A percentile compares a stretch with the other conserved stretches of the same genome.
phyloP scores from a whole-genome alignment of 2,329 filamentous ascomycete species.

The Botrytis pseudocinerea region DNA sequence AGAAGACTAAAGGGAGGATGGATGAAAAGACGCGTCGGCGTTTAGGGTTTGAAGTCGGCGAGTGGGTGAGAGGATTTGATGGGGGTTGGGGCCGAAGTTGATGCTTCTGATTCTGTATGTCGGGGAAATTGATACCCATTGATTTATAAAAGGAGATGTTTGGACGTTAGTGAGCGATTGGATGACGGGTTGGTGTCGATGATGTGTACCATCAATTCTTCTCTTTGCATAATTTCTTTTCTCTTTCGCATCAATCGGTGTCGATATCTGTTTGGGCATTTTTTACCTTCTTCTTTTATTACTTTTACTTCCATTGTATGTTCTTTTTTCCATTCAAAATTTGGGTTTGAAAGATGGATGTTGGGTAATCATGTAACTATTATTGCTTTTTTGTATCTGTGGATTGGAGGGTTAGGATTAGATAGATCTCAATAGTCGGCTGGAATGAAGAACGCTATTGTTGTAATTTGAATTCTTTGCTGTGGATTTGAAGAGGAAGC shows the following conservation, averaged over 20 bases:
- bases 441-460: neutral
- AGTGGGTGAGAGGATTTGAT: slow-evolving; percentile 60
- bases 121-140: neutral
- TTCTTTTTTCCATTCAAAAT: neutral
- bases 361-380: neutral
- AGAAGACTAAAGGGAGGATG: slow-evolving; percentile 44
- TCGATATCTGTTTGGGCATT: neutral
- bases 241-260: neutral
- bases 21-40: slow-evolving; percentile 72
- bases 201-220: neutral
- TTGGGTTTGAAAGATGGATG: neutral
- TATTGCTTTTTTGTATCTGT: neutral
- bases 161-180: neutral
- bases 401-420: neutral
- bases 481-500: neutral
- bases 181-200: neutral
- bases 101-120: neutral
- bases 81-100: slow-evolving; percentile 26
- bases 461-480: neutral
- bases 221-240: neutral
- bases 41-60: slow-evolving; percentile 82
- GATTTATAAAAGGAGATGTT: slow-evolving; percentile 2
- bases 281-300: neutral
- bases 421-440: slow-evolving; percentile 3
- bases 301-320: slow-evolving; percentile 8